Conservation (phyloP, 108 stramenopile species). For the Skeletonema potamos region DNA sequence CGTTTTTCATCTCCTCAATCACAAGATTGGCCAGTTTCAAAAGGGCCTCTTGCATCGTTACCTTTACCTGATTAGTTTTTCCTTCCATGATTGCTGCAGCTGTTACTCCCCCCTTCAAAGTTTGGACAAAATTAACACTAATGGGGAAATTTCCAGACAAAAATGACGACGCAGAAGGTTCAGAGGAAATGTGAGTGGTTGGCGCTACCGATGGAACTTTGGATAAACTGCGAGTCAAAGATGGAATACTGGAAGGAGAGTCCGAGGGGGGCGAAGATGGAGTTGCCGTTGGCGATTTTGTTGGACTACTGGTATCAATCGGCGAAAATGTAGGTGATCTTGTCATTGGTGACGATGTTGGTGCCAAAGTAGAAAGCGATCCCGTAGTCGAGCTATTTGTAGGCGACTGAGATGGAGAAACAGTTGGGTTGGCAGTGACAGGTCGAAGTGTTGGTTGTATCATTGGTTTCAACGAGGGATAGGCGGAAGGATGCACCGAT, state of each 20-base stretch:
- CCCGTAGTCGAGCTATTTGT: background rate
- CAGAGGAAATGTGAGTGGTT: background rate
- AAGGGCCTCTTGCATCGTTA: constrained; percentile 13
- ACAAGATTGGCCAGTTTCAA: constrained; percentile 17
- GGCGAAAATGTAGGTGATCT: background rate
- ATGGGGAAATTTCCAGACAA: constrained; percentile 13
- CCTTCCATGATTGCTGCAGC: constrained; percentile 22
- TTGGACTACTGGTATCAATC: background rate
- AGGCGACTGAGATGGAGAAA: background rate
- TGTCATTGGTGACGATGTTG: background rate
- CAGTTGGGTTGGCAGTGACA: constrained; percentile 8
- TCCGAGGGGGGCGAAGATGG: background rate
- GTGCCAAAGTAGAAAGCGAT: background rate
- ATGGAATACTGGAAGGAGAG: constrained; percentile 1
- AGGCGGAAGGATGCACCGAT: constrained; percentile 1
- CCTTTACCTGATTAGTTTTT: constrained; percentile 29
- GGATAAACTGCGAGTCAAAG: constrained; percentile 8
- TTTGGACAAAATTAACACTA: constrained; percentile 15
- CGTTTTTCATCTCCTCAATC: constrained; percentile 9
- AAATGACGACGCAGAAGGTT: background rate
- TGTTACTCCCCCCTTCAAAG: constrained; percentile 1
- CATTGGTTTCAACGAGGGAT: constrained; percentile 7
- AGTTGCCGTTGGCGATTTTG: constrained; percentile 1
- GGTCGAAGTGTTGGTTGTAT: background rate
- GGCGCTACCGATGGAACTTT: constrained; percentile 1